Evolutionary conservation across 176 grass and related monocot species (phyloP), one percentile per base, ranked within the genome.

Genomic region (Ampelocalamus luodianensis): DNA sequence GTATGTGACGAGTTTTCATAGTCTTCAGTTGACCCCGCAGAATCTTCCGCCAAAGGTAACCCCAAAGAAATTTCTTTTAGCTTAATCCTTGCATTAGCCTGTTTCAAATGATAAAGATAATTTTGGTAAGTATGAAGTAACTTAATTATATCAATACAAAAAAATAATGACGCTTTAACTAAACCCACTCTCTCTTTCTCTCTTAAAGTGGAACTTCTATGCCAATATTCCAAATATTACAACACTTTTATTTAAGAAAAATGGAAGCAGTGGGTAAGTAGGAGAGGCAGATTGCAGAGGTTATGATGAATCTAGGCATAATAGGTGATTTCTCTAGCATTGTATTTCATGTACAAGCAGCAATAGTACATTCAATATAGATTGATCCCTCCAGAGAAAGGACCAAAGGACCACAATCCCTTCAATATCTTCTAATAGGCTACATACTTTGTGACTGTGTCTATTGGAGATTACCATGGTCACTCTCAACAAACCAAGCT

Each of bases 1-100:
- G 81, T 92, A 80, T 94, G 87, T 44, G 96, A 99, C 0, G 96
- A 96, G 54, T 90, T 89, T 87, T 94, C 96, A 72, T 89, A 93
- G 65, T 99, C 91, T 86, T 95, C 91, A 85, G 88, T 98, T 82
- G 91, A 94, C 13, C 90, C 93, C 32, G 83, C 88, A 67, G 85
- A 84, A 88, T 93, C 90, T 91, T 93, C 83, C 8, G 78, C 78
- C 29, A 84, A 71, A 60, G 92, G 85, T 56, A 95, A 79, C 68
- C 82, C 92, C 10, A 68, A 48, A 84, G 81, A 87, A 84, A 85
- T 68, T 87, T 89, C 90, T 82, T 90, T 94, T 27, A 96, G 78
- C 79, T 92, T 94, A 73, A 79, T 87, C 83, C 88, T 93, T 64
- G 84, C 74, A 86, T 89, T 88, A 59, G 86, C 90, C 96, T 99